Conservation (phyloP, 2,329 filamentous ascomycete genomes). For the Sporothrix mexicana region DNA sequence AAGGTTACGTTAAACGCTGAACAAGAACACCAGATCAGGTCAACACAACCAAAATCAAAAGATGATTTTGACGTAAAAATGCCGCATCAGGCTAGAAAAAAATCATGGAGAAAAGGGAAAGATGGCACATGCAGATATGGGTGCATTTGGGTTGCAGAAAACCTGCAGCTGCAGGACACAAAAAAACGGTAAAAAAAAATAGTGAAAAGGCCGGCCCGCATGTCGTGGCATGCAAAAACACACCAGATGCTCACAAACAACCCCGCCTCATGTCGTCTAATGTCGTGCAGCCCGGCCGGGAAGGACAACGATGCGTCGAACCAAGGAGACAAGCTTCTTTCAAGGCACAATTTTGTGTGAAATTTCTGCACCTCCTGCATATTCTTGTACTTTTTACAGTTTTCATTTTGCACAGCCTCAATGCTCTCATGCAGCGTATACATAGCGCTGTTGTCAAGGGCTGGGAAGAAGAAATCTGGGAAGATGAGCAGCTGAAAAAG, state of each 20-base stretch:
- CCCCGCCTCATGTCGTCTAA: constrained; percentile 1
- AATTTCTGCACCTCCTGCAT: not conserved
- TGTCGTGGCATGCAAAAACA: not conserved
- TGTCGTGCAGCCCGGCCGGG: constrained; percentile 19
- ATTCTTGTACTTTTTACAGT: not conserved
- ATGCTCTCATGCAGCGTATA: not conserved
- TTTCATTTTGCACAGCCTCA: constrained; percentile 7
- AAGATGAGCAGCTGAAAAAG: not conserved
- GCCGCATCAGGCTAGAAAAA: constrained; percentile 6
- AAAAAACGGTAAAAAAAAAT: not conserved
- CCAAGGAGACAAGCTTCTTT: constrained; percentile 19
- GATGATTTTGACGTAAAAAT: not conserved
- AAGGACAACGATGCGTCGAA: constrained; percentile 15
- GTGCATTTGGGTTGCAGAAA: not conserved
- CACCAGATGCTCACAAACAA: not conserved
- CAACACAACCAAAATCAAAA: not conserved
- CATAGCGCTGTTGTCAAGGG: not conserved
- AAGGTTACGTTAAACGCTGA: not conserved
- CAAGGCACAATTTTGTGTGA: not conserved
- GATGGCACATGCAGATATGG: not conserved
- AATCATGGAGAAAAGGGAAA: not conserved
- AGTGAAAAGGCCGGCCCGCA: not conserved
- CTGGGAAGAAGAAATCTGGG: not conserved
- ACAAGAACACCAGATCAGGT: not conserved
- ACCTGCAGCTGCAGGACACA: not conserved